These are phyloP conservation scores for Nakaseomyces bracarensis DNA, from an alignment of 1,139 yeast genomes.

Conservation along the genomic window DNA sequence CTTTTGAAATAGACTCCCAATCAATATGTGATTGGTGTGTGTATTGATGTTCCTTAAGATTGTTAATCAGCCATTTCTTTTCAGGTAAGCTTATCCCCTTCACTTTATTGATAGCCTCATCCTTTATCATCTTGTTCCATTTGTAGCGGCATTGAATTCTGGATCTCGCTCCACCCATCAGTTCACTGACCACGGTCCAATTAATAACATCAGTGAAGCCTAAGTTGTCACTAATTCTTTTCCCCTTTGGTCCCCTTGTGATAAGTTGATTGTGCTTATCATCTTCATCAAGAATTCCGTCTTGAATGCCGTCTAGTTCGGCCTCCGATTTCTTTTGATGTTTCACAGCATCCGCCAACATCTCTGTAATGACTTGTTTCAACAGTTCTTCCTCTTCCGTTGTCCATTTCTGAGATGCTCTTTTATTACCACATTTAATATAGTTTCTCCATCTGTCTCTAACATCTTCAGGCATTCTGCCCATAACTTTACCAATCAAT, in stretches of 20 bases:
- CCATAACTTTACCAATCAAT: slow-evolving; percentile 63
- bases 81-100: slow-evolving; percentile 29
- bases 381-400: slow-evolving; percentile 60
- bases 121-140: slow-evolving; percentile 64
- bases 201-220: slow-evolving; percentile 39
- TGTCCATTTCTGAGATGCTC: slow-evolving; percentile 75
- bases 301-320: slow-evolving; percentile 12
- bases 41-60: slow-evolving; percentile 39
- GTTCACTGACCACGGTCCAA: slow-evolving; percentile 78
- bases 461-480: slow-evolving; percentile 96
- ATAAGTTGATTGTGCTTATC: slow-evolving; percentile 20
- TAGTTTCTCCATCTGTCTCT: slow-evolving; percentile 94
- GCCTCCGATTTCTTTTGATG: slow-evolving; percentile 10
- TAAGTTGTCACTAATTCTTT: slow-evolving; percentile 17
- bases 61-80: slow-evolving; percentile 45
- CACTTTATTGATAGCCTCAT: slow-evolving; percentile 37
- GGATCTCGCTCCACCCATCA: slow-evolving; percentile 71
- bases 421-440: slow-evolving; percentile 73
- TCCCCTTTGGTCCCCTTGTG: slow-evolving; percentile 16
- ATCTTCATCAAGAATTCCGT: slow-evolving; percentile 14
- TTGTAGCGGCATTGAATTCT: slow-evolving; percentile 83
- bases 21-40: slow-evolving; percentile 40
- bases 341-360: slow-evolving; percentile 28
- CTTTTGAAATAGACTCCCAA: slow-evolving; percentile 49
- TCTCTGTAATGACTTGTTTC: slow-evolving; percentile 44